Evolutionary conservation across 768 basidiomycete species (phyloP), one percentile per base, ranked within the genome.

Genomic region (Galerina marginata): DNA sequence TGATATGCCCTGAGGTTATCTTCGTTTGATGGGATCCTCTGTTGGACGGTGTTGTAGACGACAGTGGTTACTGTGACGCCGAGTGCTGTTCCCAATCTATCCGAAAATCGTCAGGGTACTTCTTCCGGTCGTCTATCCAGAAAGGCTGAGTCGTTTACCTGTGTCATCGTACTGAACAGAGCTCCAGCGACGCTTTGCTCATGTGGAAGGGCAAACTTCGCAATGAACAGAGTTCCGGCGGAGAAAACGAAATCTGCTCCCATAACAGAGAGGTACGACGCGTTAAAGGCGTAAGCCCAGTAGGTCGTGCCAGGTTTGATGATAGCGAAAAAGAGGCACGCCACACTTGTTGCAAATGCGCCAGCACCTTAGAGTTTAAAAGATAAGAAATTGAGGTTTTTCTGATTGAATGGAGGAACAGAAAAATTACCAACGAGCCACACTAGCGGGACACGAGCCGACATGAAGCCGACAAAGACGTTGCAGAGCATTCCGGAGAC

Each of bases 161-260:
- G 88, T 5, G 83, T 88, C 83, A 93, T 86, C 0, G 92, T 92
- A 68, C 90, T 89, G 72, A 93, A 92, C 16, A 92, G 59, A 10
- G 86, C 92, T 2, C 90, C 91, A 5, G 87, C 86, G 4, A 93
- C 77, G 71, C 86, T 88, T 72, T 93, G 92, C 65, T 93, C 92
- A 56, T 89, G 80, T 3, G 85, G 86, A 1, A 81, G 70, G 2
- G 85, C 81, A 9, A 89, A 79, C 66, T 87, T 89, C 3, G 91
- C 88, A 44, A 92, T 83, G 65, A 89, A 93, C 14, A 93, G 74
- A 5, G 89, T 89, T 2, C 92, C 92, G 0, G 86, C 75, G 0
- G 92, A 77, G 66, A 86, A 93, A 2, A 90, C 85, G 62, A 93
- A 91, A 67, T 93, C 92, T 1, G 86, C 90, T 16, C 92, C 92